A percentile compares a stretch with the other conserved stretches of the same genome.
Evolutionary conservation across 179 eudicot genomes (phyloP).

Genomic region (Silene coronaria): DNA sequence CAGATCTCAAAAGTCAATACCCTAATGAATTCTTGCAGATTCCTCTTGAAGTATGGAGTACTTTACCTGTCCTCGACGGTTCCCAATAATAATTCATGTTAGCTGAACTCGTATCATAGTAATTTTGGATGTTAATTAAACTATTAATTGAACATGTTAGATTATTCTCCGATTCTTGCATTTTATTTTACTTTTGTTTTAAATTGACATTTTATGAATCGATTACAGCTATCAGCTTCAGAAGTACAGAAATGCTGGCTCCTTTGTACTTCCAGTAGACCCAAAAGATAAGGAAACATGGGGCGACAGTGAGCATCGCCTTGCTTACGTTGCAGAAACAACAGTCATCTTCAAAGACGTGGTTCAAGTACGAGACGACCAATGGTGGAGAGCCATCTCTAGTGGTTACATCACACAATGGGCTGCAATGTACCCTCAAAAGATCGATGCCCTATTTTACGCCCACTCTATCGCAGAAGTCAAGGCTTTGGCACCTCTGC

Average conservation of each 20-base stretch:
- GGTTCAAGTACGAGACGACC: constrained; percentile 86
- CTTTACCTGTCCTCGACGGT: too few relatives aligned
- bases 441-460: constrained; percentile 78
- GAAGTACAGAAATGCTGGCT: constrained; percentile 79
- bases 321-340: constrained; percentile 84
- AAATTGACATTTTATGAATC: background rate
- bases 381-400: constrained; percentile 92
- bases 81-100: too few relatives aligned
- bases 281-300: constrained; percentile 90
- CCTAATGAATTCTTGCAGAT: too few relatives aligned
- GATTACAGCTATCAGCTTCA: constrained; percentile 82
- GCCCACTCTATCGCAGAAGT: constrained; percentile 75
- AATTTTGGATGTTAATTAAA: too few relatives aligned
- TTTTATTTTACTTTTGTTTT: too few relatives aligned
- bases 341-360: constrained; percentile 87
- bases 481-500: constrained; percentile 69
- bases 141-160: too few relatives aligned
- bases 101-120: too few relatives aligned
- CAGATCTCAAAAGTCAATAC: too few relatives aligned
- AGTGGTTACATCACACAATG: constrained; percentile 88
- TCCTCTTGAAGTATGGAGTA: too few relatives aligned
- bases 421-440: constrained; percentile 96
- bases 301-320: constrained; percentile 95
- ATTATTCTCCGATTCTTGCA: too few relatives aligned
- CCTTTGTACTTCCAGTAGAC: constrained; percentile 82